Evolutionary conservation across 169 alveolate species (phyloP), one percentile per base, ranked within the genome.

Genomic region (Plasmodium fragile): DNA sequence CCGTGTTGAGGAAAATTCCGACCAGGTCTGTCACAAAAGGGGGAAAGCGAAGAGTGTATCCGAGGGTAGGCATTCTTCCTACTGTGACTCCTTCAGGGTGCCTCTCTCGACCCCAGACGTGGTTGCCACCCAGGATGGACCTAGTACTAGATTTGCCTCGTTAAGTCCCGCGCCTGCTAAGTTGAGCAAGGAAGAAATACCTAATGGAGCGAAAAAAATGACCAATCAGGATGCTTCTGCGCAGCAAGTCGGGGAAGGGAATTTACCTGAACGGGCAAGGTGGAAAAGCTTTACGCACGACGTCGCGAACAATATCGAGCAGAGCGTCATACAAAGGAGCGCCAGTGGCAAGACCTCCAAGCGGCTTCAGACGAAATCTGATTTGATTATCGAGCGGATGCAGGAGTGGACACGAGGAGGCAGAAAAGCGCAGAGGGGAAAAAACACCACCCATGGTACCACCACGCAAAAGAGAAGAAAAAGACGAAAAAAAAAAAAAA

Each of bases 341-440:
- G 4, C 59, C 59, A 16, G 72, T 22, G 84, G 71, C 4, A 16
- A 79, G 6, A 43, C 75, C 30, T 2, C 36, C 16, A 22, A 18
- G 32, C 73, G 22, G 71, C 13, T 18, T 30, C 30, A n/a, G 10
- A 80, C 39, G n/a, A n/a, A 1, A 18, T 22, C 85, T 1, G 73
- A 80, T 10, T 80, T 80, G 22, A 80, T 80, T 5, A 43, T 80
- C 30, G 85, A 80, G 34, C 25, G 36, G 39, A 80, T 80, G 41
- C 52, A 80, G 75, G 36, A 65, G 36, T 65, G 75, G 30, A 65
- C 36, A 5, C 30, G 36, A 7, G 5, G 36, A 1, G 75, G 30
- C 4, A 28, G 30, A 1, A 28, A 65, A 1, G 3, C 13, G 13
- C 4, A 65, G n/a, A 25, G 18, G 41, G 4, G 41, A 65, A 65